Conservation (phyloP, 129 eudicot genomes). For the Scalesia atractyloides region DNA sequence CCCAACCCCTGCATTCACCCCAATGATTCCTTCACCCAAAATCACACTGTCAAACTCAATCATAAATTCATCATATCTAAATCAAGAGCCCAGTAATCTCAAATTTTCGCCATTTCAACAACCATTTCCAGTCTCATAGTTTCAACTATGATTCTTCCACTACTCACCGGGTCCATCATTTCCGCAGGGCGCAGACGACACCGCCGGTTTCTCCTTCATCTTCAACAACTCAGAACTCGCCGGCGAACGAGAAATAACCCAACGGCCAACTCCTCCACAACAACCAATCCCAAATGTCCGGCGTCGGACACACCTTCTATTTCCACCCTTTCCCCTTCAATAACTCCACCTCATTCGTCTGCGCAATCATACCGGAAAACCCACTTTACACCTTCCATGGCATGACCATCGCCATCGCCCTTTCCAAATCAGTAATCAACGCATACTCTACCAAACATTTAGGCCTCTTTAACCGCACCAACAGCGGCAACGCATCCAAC, state of each 20-base stretch:
- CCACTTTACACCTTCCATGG: conserved; percentile 46
- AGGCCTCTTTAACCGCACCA: conserved; percentile 52
- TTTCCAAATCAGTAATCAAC: conserved; percentile 30
- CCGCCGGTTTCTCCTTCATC: conserved; percentile 35
- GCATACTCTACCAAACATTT: conserved; percentile 41
- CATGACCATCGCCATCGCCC: conserved; percentile 52
- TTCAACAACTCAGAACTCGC: conserved; percentile 37
- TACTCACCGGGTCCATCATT: background rate
- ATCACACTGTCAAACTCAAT: no score
- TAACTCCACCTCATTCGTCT: conserved; percentile 49
- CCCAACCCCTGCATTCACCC: no score
- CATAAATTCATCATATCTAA: no score
- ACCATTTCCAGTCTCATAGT: no score
- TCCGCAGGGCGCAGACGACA: background rate
- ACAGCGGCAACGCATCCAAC: conserved; percentile 40
- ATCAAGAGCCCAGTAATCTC: no score
- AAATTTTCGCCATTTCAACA: no score
- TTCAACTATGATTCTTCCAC: no score
- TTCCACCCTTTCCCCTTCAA: conserved; percentile 40
- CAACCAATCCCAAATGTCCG: conserved; percentile 30
- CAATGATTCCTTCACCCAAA: no score
- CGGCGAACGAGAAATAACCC: conserved; percentile 36
- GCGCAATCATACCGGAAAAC: conserved; percentile 44
- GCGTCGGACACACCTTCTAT: conserved; percentile 54
- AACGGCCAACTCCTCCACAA: conserved; percentile 30